Conservation (phyloP, 2,329 filamentous ascomycete species). For the Paraconiothyrium sp. region DNA sequence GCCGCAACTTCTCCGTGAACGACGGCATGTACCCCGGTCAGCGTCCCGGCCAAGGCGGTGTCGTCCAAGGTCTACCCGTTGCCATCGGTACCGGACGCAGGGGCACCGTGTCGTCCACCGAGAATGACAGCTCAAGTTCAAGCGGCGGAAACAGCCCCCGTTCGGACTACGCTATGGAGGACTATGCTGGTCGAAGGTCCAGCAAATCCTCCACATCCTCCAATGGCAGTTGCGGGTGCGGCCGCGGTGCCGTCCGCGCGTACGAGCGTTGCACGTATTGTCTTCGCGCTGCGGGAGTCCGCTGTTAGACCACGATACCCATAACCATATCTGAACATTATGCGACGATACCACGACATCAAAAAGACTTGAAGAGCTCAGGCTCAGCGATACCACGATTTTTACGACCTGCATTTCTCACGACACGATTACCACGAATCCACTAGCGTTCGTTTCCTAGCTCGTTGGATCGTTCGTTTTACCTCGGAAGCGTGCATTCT, state of each 20-base stretch:
- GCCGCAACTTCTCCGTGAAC: constrained; percentile 96
- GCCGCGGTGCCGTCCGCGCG: constrained; percentile 49
- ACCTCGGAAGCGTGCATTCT: constrained; percentile 13
- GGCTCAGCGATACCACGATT: constrained; percentile 47
- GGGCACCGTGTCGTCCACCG: constrained; percentile 57
- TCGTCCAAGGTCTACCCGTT: constrained; percentile 70
- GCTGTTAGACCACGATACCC: constrained; percentile 27
- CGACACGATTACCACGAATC: constrained; percentile 21
- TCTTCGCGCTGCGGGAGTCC: constrained; percentile 54
- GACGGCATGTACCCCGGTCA: constrained; percentile 81
- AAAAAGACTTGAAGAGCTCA: constrained; percentile 49
- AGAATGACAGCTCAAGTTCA: constrained; percentile 60
- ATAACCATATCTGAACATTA: constrained; percentile 11
- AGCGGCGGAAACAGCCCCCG: constrained; percentile 67
- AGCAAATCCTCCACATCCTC: constrained; percentile 47
- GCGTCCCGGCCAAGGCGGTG: constrained; percentile 62
- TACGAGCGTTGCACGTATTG: constrained; percentile 57
- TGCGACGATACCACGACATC: constrained; percentile 30
- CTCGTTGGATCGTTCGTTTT: constrained; percentile 14
- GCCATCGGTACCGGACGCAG: constrained; percentile 70
- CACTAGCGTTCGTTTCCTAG: constrained; percentile 22
- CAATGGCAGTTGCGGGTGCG: constrained; percentile 45
- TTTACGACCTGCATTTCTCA: constrained; percentile 25
- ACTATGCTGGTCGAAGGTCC: constrained; percentile 38
- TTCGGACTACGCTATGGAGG: constrained; percentile 56